Base-by-base conservation (phyloP, 495 filamentous ascomycete species). In the Tuber brumale region DNA sequence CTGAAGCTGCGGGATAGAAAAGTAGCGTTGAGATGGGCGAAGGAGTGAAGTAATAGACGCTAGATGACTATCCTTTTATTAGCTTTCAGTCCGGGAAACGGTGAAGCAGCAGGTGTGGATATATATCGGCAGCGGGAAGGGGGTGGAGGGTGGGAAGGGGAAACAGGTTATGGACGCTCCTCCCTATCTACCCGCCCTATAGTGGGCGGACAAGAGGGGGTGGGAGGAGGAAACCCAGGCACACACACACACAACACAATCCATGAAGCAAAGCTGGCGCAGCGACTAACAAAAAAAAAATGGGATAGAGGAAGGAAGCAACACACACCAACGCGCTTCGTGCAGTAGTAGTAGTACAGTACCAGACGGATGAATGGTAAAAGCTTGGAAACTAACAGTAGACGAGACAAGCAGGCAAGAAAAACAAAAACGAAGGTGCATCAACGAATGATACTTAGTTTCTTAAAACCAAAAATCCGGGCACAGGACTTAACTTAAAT, bases 1-100 rank as follows among this genome's bases (percentile, higher is more conserved):
- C 82, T 66, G 81, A 82, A 18, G 72, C 81, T 14, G 80, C 42
- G 35, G 81, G 77, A n/a, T 81, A 81, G 43, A 81, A 79, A 37
- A 76, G 80, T 46, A 74, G 61, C 69, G 73, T 74, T 27, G 78
- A 66, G 35, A 39, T 66, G 27, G 75, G 75, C 42, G 73, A 39
- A 61, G 42, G 61, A 10, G 21, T 70, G 76, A 18, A 19, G 16
- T 12, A 19, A 27, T 35, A 18, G 57, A 35, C 27, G 57, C 57
- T 66, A 66, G 14, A 66, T 66, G 16, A 27, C 57, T 66, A 66
- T 35, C 27, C 57, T 66, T n/a, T 66, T 66, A 35, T 66, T 66
- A 66, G 27, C 27, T 66, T 19, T 66, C 12, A 79, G 78, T 66
- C 35, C 46, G 70, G 79, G 77, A 41, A 73, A 8, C 16, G 10